Conservation (phyloP, 192 early-diverging fungal genomes). For the Podila epicladia region DNA sequence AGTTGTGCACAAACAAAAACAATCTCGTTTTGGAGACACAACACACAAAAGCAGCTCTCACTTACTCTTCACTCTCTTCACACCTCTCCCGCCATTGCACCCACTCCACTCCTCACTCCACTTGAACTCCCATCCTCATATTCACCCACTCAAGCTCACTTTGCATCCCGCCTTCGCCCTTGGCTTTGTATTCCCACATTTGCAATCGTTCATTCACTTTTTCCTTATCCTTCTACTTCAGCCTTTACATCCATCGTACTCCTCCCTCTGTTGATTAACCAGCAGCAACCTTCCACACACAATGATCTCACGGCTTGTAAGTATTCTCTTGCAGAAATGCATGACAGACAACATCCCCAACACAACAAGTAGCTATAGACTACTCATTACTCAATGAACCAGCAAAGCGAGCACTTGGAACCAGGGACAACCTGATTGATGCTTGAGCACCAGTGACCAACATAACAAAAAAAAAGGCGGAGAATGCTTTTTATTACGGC, state of each 20-base stretch:
- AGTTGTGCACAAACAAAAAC: too few species aligned
- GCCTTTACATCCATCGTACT: background rate
- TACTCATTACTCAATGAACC: background rate
- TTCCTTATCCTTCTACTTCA: background rate
- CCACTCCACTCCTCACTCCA: background rate
- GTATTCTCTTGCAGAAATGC: slow-evolving; percentile 2
- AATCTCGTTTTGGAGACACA: too few species aligned
- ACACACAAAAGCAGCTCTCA: too few species aligned
- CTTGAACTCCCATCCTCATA: background rate
- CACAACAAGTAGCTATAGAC: background rate
- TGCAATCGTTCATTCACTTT: background rate
- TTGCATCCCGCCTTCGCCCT: background rate
- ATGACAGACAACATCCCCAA: background rate
- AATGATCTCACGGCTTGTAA: slow-evolving; percentile 49
- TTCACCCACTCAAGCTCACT: background rate
- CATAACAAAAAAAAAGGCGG: too few species aligned
- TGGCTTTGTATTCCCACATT: background rate
- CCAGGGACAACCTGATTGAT: too few species aligned
- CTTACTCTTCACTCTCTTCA: background rate
- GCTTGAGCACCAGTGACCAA: too few species aligned
- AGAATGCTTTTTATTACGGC: background rate
- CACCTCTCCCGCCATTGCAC: background rate
- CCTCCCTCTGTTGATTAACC: background rate
- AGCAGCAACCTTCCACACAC: too few species aligned
- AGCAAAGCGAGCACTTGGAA: too few species aligned